Evolutionary conservation across 441 rosid species (phyloP).

Genomic region (Pelargonium myrrhifolium): DNA sequence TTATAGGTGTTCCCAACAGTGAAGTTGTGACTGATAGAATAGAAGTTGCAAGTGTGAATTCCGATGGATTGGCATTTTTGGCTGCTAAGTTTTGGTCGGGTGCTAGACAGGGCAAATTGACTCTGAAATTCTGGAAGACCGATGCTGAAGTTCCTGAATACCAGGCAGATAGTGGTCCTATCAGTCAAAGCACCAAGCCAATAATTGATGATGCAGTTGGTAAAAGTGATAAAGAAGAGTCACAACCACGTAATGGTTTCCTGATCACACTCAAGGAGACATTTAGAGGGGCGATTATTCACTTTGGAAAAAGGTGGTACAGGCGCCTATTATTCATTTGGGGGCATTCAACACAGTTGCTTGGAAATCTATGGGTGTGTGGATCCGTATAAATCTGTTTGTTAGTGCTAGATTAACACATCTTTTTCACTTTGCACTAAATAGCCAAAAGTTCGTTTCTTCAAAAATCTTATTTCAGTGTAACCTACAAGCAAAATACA

Average conservation of each 20-base stretch:
- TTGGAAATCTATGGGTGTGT: conserved; percentile 75
- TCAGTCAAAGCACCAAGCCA: conserved; percentile 33
- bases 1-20: conserved; percentile 27
- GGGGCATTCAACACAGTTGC: conserved; percentile 40
- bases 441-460: background rate
- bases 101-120: conserved; percentile 39
- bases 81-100: conserved; percentile 43
- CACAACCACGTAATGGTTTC: conserved; percentile 49
- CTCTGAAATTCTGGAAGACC: conserved; percentile 43
- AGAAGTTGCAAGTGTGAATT: conserved; percentile 38
- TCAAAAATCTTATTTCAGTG: background rate
- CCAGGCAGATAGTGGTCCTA: conserved; percentile 43
- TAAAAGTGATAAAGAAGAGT: conserved; percentile 50
- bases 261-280: conserved; percentile 64
- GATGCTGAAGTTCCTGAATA: conserved; percentile 38
- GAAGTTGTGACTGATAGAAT: conserved; percentile 21
- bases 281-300: conserved; percentile 56
- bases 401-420: background rate
- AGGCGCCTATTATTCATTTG: conserved; percentile 68
- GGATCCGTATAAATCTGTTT: background rate
- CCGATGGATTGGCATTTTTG: conserved; percentile 36
- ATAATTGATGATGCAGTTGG: conserved; percentile 29
- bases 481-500: background rate
- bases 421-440: background rate
- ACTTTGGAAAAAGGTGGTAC: conserved; percentile 59